Evolutionary conservation across 257 asterid genomes (phyloP), one percentile per base, ranked within the genome.

Genomic region (Misopates orontium): DNA sequence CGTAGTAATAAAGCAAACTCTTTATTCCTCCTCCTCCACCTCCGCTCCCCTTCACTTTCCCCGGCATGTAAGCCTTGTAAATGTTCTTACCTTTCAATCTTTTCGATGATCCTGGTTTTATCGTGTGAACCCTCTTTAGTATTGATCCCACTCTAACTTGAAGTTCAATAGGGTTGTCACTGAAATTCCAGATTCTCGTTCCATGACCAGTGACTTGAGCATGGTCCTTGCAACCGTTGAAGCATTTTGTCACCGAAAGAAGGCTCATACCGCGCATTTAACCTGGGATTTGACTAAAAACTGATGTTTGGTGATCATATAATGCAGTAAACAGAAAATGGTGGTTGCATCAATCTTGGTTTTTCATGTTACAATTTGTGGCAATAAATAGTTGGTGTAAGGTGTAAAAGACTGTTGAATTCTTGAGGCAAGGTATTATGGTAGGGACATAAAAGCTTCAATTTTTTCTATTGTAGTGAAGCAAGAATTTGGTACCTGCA

Each of bases 51-150:
- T 58, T 75, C 1, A 70, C 62, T 42, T 64, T 81, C 5, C 88
- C 89, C 1, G 96, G 98, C 87, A 91, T 88, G 73, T 80, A 83
- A 40, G 86, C 83, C 88, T 72, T 84, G 83, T 91, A 91, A 23
- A 91, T 91, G 18, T 68, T 88, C 91, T 88, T 91, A 61, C 84
- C 73, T 68, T 88, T 80, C 57, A 88, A 32, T 40, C 94, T 84
- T 62, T 86, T 91, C 4, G 96, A 91, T 1, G 87, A 84, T 4
- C 96, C 94, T 0, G 96, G 88, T 74, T 91, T 91, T 85, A 88
- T 70, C 0, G 77, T 80, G 32, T 91, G 90, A 51, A 73, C 89
- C 70, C 80, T 91, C 86, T 88, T 82, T 75, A 88, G 78, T 24
- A 82, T 79, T 21, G 95, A 84, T 60, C 96, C 96, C 8, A 91